Conservation (phyloP, 164 flowering plant genomes). For the Liriodendron chinense region DNA sequence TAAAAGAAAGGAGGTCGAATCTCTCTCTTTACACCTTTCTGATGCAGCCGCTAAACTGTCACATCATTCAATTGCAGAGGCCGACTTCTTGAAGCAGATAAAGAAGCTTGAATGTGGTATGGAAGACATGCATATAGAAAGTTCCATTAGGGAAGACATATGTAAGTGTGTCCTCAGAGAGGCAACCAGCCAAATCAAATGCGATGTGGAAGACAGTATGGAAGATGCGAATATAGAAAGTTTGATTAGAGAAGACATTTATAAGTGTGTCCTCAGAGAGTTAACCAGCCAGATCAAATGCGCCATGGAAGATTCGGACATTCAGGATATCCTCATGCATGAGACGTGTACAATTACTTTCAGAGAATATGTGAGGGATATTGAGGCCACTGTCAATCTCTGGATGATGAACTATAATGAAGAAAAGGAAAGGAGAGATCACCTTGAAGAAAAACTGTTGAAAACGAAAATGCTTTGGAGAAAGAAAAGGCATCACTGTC, state of each 20-base stretch:
- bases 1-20: slow-evolving; percentile 42
- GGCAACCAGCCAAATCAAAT: slow-evolving; percentile 16
- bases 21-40: slow-evolving; percentile 42
- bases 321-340: slow-evolving; percentile 37
- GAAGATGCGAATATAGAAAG: slow-evolving; percentile 43
- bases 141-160: slow-evolving; percentile 48
- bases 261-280: slow-evolving; percentile 45
- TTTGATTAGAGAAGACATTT: slow-evolving; percentile 46
- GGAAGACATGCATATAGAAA: slow-evolving; percentile 41
- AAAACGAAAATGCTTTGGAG: slow-evolving; percentile 36
- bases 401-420: slow-evolving; percentile 20
- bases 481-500: slow-evolving; percentile 29
- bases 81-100: slow-evolving; percentile 31
- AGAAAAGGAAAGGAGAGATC: slow-evolving; percentile 27
- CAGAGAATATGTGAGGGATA: slow-evolving; percentile 43
- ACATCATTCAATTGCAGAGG: slow-evolving; percentile 39
- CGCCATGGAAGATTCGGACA: slow-evolving; percentile 37
- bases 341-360: slow-evolving; percentile 36
- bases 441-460: slow-evolving; percentile 34
- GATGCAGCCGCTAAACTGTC: slow-evolving; percentile 42
- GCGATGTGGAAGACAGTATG: slow-evolving; percentile 37
- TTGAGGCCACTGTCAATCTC: slow-evolving; percentile 23
- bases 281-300: slow-evolving; percentile 17
- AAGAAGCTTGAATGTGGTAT: slow-evolving; percentile 35
- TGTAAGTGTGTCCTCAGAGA: slow-evolving; percentile 45